Conservation (phyloP, 306 rosid species). For the Castanospermum australe region DNA sequence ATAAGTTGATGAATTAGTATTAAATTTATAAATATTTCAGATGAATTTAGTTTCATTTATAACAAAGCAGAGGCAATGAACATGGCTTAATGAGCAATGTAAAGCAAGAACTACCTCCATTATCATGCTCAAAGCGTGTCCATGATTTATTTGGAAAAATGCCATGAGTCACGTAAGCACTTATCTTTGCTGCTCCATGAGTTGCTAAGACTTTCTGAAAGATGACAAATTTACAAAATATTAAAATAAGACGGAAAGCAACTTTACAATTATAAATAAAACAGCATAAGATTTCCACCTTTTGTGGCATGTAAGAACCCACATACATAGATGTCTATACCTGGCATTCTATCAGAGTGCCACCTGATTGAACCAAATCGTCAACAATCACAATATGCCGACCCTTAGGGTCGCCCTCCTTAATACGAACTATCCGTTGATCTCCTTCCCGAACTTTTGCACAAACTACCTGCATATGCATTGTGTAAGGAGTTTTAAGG, state of each 20-base stretch:
- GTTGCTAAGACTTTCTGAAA: slow-evolving; percentile 86
- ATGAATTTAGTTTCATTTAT: slow-evolving; percentile 19
- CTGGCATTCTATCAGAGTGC: slow-evolving; percentile 96
- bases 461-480: slow-evolving; percentile 74
- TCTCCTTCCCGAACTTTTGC: slow-evolving; percentile 99
- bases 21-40: not conserved
- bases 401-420: slow-evolving; percentile 88
- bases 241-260: not conserved
- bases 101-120: slow-evolving; percentile 63
- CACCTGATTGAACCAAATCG: slow-evolving; percentile 98
- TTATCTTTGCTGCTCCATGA: slow-evolving; percentile 87
- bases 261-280: slow-evolving; percentile 2
- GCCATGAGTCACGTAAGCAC: slow-evolving; percentile 98
- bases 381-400: slow-evolving; percentile 95
- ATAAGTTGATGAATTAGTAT: not conserved
- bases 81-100: slow-evolving; percentile 10
- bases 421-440: slow-evolving; percentile 81
- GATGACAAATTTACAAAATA: slow-evolving; percentile 13
- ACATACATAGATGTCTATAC: slow-evolving; percentile 38
- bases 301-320: not conserved
- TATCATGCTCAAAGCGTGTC: slow-evolving; percentile 76
- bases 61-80: slow-evolving; percentile 2
- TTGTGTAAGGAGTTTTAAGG: not conserved
- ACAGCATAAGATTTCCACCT: not conserved
- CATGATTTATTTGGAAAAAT: slow-evolving; percentile 92